Conservation (phyloP, 1,284 basidiomycete genomes). For the Hypsizygus ulmarius region DNA sequence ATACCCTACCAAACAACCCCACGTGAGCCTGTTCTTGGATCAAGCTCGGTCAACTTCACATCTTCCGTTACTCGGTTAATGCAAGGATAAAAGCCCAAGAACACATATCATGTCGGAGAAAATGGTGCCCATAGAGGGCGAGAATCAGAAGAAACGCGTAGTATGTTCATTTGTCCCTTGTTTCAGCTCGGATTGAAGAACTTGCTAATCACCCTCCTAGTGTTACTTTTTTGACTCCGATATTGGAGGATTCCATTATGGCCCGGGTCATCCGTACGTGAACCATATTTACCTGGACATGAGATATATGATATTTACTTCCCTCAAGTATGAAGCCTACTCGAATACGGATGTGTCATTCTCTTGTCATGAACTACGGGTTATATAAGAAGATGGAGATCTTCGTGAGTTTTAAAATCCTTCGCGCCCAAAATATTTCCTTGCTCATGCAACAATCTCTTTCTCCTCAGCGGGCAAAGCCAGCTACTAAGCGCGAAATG, state of each 20-base stretch:
- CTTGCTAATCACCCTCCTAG: slow-evolving; percentile 40
- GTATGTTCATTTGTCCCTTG: slow-evolving; percentile 46
- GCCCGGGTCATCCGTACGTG: slow-evolving; percentile 83
- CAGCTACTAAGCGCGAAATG: slow-evolving; percentile 98
- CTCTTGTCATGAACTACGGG: slow-evolving; percentile 99
- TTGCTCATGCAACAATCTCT: slow-evolving; percentile 7
- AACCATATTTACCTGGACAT: slow-evolving; percentile 2
- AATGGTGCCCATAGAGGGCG: slow-evolving; percentile 72
- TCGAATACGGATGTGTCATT: slow-evolving; percentile 98
- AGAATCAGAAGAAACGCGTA: slow-evolving; percentile 79
- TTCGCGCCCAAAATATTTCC: not conserved
- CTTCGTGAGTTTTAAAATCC: slow-evolving; percentile 66
- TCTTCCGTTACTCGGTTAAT: slow-evolving; percentile 17
- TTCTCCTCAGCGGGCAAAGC: slow-evolving; percentile 84
- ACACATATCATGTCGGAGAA: slow-evolving; percentile 37
- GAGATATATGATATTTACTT: slow-evolving; percentile 16
- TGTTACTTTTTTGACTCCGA: slow-evolving; percentile 99
- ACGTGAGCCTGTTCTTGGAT: slow-evolving; percentile 7
- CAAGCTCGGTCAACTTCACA: not conserved
- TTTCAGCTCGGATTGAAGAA: not conserved
- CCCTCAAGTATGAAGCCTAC: slow-evolving; percentile 87
- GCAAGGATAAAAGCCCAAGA: slow-evolving; percentile 15
- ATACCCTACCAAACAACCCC: slow-evolving; percentile 4
- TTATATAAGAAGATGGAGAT: slow-evolving; percentile 98
- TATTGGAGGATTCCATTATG: slow-evolving; percentile 98